phyloP scores from a whole-genome alignment of 257 asterid genomes.

The Agastache rugosa region DNA sequence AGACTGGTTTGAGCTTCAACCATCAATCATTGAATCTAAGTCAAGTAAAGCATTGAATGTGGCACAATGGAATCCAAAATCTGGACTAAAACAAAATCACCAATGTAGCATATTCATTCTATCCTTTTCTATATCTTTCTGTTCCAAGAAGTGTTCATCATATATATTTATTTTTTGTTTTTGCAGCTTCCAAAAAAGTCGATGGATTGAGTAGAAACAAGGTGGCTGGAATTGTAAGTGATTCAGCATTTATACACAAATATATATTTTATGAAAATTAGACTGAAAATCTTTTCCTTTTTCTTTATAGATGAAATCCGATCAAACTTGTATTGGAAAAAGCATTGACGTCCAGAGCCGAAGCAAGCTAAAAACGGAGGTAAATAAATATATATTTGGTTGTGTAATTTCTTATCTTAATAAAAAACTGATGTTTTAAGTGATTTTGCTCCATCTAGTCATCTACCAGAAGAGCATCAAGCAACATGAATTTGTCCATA shows the following conservation, averaged over 20 bases:
- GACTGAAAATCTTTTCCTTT: background rate
- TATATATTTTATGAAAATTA: background rate
- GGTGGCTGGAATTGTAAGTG: slow-evolving; percentile 36
- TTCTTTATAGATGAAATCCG: slow-evolving; percentile 36
- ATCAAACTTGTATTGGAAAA: slow-evolving; percentile 31
- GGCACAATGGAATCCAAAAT: background rate
- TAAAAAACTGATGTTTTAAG: background rate
- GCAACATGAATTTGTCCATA: slow-evolving; percentile 24
- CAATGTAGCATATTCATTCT: slow-evolving; percentile 4
- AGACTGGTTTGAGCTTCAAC: slow-evolving; percentile 39
- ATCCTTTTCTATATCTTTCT: background rate
- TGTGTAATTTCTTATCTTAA: background rate
- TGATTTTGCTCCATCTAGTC: slow-evolving; percentile 33
- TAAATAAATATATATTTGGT: slow-evolving; percentile 4
- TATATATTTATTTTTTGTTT: background rate
- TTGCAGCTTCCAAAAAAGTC: slow-evolving; percentile 43
- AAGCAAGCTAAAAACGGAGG: slow-evolving; percentile 42
- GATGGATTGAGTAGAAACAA: slow-evolving; percentile 32
- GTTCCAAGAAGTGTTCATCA: background rate
- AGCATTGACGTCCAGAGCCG: slow-evolving; percentile 33
- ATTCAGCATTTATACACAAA: background rate
- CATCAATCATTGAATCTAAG: slow-evolving; percentile 4
- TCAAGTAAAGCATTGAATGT: slow-evolving; percentile 6
- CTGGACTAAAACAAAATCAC: background rate
- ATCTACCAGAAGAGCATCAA: slow-evolving; percentile 27